Evolutionary conservation across 805 yeast genomes (phyloP), one percentile per base, ranked within the genome.

Genomic region (Lachancea dasiensis): DNA sequence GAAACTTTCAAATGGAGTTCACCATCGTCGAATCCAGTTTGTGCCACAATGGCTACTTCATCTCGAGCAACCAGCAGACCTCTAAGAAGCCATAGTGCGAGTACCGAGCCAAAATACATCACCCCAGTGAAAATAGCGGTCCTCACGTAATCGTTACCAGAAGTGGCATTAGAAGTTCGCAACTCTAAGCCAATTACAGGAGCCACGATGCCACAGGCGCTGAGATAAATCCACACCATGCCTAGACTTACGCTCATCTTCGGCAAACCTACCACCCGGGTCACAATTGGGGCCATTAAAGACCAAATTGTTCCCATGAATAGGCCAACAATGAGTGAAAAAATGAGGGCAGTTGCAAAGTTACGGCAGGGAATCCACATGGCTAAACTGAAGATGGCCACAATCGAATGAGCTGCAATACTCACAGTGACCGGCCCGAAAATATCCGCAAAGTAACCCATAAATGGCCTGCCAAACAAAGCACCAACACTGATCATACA

Each of bases 301-400:
- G 78, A 72, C 72, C 77, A 79, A 28, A 78, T 61, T 8, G 76
- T 63, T 2, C 86, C 86, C 80, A 79, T 78, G 22, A 72, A 36
- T 0, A 67, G 60, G 25, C 86, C 86, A 46, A 61, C 66, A 4
- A 78, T 43, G 11, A 78, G 23, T 1, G 75, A 74, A 50, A 77
- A 73, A 0, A 61, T 68, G 5, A 77, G 49, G 1, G 77, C 73
- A 1, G 81, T 73, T 1, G 80, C 79, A 41, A 58, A 69, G 47
- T 74, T 77, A 40, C 73, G 61, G 11, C 77, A 72, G 2, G 82
- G 81, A 25, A 72, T 64, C 78, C 78, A 73, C 73, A 72, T 69
- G 10, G 75, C 73, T 37, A 66, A 56, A 11, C 69, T 51, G 31
- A 73, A 61, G 2, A 72, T 39, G 1, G 63, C 64, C 32, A 68